Base-by-base conservation (phyloP, 768 basidiomycete species). In the Pholiota microspora region DNA sequence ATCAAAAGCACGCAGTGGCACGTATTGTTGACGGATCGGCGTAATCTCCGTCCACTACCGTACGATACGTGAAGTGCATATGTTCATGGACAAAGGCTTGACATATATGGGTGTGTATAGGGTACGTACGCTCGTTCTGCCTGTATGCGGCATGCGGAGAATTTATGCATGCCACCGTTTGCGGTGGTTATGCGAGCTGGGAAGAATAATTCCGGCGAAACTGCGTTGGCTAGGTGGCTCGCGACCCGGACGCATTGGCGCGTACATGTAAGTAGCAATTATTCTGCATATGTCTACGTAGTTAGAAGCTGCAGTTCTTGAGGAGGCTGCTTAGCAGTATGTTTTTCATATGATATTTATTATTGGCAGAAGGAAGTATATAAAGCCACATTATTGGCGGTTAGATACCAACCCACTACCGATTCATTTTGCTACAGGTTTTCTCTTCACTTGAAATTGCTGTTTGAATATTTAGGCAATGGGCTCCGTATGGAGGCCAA, bases 11-110 rank as follows among this genome's bases (percentile, higher is more conserved):
- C 23, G 18, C 42, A 45, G 18, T 21, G 3, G n/a, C 42, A 24
- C 42, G 21, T 21, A 25, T 45, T 21, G 18, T 18, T 18, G 28
- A 29, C 28, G 29, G n/a, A 8, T 34, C 46, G 16, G 28, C 15
- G 38, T 48, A 48, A 48, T 48, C 46, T 48, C 46, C 46, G 46
- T 32, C 8, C 46, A 31, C 28, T n/a, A 16, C 46, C 40, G 40
- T 7, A 21, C 40, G 7, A 12, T 31, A 6, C 12, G 29, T 31
- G 29, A 31, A 31, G 29, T 31, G 12, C 29, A 12, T 42, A 42
- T 42, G 16, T 18, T 42, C 23, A 21, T 1, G 38, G 5, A 18
- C 38, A 40, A 23, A 8, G n/a, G 38, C 36, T 40, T 6, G 40
- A 42, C 40, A 42, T 42, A 42, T 16, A 42, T 42, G 40, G 21